phyloP scores from a whole-genome alignment of 495 filamentous ascomycete species.

The Xylaria intraflava region DNA sequence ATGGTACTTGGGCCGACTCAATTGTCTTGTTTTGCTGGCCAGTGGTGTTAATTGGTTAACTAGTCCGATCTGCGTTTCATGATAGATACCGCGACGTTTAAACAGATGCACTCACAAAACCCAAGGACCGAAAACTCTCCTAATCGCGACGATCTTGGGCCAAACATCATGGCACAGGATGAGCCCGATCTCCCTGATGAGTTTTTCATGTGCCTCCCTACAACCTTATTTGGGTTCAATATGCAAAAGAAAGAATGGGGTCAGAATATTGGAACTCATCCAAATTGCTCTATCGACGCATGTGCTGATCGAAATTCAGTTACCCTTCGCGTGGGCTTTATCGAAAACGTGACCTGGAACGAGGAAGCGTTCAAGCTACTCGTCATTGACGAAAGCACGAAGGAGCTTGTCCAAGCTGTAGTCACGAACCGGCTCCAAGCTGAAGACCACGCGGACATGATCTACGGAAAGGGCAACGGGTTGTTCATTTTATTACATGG shows the following conservation, averaged over 20 bases:
- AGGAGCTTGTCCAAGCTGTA: conserved; percentile 44
- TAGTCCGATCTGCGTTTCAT: background rate
- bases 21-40: background rate
- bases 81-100: background rate
- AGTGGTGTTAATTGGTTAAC: background rate
- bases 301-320: background rate
- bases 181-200: background rate
- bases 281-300: background rate
- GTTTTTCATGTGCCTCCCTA: background rate
- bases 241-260: background rate
- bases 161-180: background rate
- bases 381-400: conserved; percentile 36
- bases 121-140: background rate
- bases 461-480: conserved; percentile 44
- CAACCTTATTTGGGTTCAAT: background rate
- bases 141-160: background rate
- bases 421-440: conserved; percentile 25
- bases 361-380: no score
- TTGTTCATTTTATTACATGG: conserved; percentile 46
- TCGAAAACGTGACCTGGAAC: no score
- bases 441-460: conserved; percentile 31
- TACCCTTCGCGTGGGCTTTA: background rate
- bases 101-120: background rate
- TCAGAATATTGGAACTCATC: background rate
- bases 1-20: background rate